A percentile compares a stretch with the other conserved stretches of the same genome.
These are phyloP conservation scores for Corchorus capsularis DNA, from an alignment of 345 rosid genomes.

Conservation along the genomic window DNA sequence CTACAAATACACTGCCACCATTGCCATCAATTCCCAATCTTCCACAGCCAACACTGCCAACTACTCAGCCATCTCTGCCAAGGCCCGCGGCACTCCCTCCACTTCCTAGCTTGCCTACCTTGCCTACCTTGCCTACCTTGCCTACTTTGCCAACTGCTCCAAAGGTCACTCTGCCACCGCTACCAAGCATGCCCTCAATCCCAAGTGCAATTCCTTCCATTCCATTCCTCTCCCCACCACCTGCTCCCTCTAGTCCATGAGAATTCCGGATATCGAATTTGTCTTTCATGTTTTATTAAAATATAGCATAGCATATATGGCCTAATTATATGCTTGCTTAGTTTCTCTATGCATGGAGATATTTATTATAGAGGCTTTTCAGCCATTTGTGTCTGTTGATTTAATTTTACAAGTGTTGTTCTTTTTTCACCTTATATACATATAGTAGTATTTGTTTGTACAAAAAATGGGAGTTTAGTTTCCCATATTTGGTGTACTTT, in stretches of 20 bases:
- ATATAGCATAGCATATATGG: neutral
- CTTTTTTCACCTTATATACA: neutral
- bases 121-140: conserved; percentile 9
- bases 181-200: conserved; percentile 16
- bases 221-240: conserved; percentile 39
- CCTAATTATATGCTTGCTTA: neutral
- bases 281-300: neutral
- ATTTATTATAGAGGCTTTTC: neutral
- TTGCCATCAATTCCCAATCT: neutral
- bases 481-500: neutral
- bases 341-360: neutral
- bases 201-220: conserved; percentile 37
- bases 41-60: conserved; percentile 16
- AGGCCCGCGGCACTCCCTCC: conserved; percentile 16
- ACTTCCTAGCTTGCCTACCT: conserved; percentile 26
- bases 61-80: conserved; percentile 19
- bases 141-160: too few relatives aligned
- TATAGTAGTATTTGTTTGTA: neutral
- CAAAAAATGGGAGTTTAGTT: neutral
- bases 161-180: too few relatives aligned
- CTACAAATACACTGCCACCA: neutral
- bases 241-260: conserved; percentile 27
- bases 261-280: neutral
- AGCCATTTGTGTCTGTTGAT: neutral
- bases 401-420: neutral